phyloP scores from a whole-genome alignment of 768 basidiomycete species.

The Pisolithus orientalis region DNA sequence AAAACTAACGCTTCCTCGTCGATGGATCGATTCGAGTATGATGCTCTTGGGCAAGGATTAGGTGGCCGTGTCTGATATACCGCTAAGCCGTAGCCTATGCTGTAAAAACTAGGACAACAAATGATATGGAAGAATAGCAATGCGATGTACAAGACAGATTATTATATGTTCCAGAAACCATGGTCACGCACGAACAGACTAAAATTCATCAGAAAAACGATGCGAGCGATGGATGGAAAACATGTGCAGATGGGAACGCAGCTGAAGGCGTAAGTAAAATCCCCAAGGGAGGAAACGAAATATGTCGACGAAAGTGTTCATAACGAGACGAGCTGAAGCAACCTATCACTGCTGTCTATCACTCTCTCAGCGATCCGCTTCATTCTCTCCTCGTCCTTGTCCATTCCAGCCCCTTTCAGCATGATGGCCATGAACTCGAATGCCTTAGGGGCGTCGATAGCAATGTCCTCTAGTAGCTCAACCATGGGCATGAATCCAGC shows the following conservation, averaged over 20 bases:
- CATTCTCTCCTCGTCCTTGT: constrained; percentile 50
- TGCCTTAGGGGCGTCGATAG: constrained; percentile 87
- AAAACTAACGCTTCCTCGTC: background rate
- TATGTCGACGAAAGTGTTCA: constrained; percentile 12
- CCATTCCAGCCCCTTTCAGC: constrained; percentile 63
- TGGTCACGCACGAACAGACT: constrained; percentile 16
- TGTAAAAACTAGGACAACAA: constrained; percentile 13
- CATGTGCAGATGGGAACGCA: background rate
- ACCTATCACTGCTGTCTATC: constrained; percentile 48
- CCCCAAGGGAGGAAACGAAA: constrained; percentile 5
- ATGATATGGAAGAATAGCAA: constrained; percentile 9
- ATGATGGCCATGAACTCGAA: constrained; percentile 70
- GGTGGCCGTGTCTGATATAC: constrained; percentile 12
- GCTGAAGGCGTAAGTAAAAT: constrained; percentile 3
- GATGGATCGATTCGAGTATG: constrained; percentile 12
- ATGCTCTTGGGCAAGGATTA: constrained; percentile 1
- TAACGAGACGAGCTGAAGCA: constrained; percentile 52
- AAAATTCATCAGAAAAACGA: constrained; percentile 12
- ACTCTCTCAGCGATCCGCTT: constrained; percentile 56
- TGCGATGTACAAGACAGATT: constrained; percentile 17
- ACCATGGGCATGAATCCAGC: constrained; percentile 64
- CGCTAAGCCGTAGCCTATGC: constrained; percentile 18
- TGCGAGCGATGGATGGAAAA: constrained; percentile 8
- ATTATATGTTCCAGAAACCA: constrained; percentile 23
- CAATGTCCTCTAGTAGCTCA: constrained; percentile 82